Evolutionary conservation across 257 asterid genomes (phyloP).

Genomic region (Solanum peruvianum): DNA sequence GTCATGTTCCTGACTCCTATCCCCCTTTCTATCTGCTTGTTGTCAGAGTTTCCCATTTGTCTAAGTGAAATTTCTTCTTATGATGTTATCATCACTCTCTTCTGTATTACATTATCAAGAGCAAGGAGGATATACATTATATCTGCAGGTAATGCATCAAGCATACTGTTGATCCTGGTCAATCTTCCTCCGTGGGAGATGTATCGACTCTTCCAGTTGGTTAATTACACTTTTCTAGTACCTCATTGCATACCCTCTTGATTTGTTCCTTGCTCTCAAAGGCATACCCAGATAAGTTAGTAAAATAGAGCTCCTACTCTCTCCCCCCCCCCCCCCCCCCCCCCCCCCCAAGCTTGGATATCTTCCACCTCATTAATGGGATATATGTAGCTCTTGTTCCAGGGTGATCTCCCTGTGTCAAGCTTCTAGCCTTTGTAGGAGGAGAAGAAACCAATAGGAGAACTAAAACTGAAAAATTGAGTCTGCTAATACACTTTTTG

Average conservation of each 20-base stretch:
- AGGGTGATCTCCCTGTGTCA: not conserved
- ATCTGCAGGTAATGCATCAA: not conserved
- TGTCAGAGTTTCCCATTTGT: not conserved
- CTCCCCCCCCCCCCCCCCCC: no score
- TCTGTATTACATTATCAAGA: not conserved
- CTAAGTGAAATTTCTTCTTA: not conserved
- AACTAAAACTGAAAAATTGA: not conserved
- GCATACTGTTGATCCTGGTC: not conserved
- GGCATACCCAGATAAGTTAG: no score
- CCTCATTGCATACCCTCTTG: not conserved
- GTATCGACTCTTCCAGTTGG: not conserved
- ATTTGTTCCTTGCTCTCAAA: not conserved
- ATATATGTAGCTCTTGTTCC: not conserved
- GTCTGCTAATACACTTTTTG: not conserved
- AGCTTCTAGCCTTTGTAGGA: not conserved
- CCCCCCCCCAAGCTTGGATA: not conserved
- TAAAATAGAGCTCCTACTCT: not conserved
- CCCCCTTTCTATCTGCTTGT: not conserved
- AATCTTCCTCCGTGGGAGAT: not conserved
- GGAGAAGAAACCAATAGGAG: not conserved
- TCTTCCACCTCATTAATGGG: not conserved
- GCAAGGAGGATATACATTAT: not conserved
- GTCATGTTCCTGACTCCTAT: not conserved
- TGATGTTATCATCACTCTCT: not conserved
- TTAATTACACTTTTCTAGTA: not conserved